phyloP scores from a whole-genome alignment of 2,329 filamentous ascomycete species.

The Aspergillus fructus region DNA sequence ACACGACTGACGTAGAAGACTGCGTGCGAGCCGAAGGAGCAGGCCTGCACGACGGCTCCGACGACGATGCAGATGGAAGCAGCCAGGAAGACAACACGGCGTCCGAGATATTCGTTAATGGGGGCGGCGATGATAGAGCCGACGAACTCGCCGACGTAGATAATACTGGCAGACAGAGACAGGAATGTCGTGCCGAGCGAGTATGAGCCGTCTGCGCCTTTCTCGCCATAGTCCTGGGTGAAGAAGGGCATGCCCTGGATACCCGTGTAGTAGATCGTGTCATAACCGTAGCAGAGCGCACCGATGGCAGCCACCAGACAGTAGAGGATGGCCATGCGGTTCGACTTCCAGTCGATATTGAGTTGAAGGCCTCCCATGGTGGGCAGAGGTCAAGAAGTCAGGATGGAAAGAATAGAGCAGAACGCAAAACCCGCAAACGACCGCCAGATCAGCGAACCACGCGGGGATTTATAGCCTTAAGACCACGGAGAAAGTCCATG shows the following conservation, averaged over 20 bases:
- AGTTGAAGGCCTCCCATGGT: constrained; percentile 13
- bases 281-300: constrained; percentile 29
- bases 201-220: constrained; percentile 19
- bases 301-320: constrained; percentile 28
- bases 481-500: no score
- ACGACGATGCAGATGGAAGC: constrained; percentile 35
- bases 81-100: constrained; percentile 35
- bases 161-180: constrained; percentile 38
- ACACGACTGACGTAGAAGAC: constrained; percentile 30
- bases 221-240: constrained; percentile 24
- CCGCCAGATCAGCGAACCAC: not conserved
- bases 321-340: constrained; percentile 27
- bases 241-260: constrained; percentile 29
- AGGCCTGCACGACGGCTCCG: constrained; percentile 29
- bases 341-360: constrained; percentile 18
- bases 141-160: constrained; percentile 42
- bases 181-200: constrained; percentile 25
- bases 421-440: not conserved
- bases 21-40: constrained; percentile 18
- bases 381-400: not conserved
- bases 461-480: not conserved
- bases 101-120: constrained; percentile 39
- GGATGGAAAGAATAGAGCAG: no score
- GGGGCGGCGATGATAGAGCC: constrained; percentile 37
- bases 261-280: constrained; percentile 31